These are phyloP conservation scores for Fraxinus cuspidata DNA, from an alignment of 257 asterid genomes.

Conservation along the genomic window DNA sequence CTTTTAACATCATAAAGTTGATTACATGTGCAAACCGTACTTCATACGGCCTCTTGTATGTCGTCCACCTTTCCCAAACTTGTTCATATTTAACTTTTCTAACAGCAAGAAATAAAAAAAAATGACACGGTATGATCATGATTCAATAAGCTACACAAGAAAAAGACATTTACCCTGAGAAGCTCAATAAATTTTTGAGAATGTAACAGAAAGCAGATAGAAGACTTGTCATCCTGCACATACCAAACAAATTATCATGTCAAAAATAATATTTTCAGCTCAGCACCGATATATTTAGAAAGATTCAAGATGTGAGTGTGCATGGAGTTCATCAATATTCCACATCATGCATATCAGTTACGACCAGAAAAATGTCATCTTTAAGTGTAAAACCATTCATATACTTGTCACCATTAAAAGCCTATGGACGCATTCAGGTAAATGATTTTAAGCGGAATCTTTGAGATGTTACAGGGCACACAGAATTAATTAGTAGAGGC, in stretches of 20 bases:
- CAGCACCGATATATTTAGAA: not conserved
- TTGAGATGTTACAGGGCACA: not conserved
- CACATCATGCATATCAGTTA: conserved; percentile 7
- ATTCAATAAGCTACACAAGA: conserved; percentile 16
- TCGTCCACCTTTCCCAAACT: not conserved
- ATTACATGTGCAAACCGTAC: not conserved
- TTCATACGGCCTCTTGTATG: not conserved
- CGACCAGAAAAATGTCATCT: not conserved
- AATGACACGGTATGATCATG: not conserved
- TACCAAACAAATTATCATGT: conserved; percentile 22
- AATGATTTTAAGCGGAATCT: not conserved
- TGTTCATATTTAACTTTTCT: not conserved
- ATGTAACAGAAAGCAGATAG: conserved; percentile 75
- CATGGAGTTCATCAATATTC: not conserved
- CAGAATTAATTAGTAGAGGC: conserved; percentile 2
- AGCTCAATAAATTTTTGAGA: conserved; percentile 88
- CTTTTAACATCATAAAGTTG: not conserved
- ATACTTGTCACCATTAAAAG: not conserved
- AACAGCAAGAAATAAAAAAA: not conserved
- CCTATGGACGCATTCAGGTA: not conserved
- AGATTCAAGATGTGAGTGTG: not conserved
- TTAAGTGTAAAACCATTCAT: not conserved
- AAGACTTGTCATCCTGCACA: conserved; percentile 74
- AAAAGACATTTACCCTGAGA: conserved; percentile 62
- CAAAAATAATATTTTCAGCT: not conserved